Percentiles rank a stretch among this genome's conserved stretches.
Evolutionary conservation across 2,329 filamentous ascomycete genomes (phyloP).

Genomic region (Cladorrhinum sp.): DNA sequence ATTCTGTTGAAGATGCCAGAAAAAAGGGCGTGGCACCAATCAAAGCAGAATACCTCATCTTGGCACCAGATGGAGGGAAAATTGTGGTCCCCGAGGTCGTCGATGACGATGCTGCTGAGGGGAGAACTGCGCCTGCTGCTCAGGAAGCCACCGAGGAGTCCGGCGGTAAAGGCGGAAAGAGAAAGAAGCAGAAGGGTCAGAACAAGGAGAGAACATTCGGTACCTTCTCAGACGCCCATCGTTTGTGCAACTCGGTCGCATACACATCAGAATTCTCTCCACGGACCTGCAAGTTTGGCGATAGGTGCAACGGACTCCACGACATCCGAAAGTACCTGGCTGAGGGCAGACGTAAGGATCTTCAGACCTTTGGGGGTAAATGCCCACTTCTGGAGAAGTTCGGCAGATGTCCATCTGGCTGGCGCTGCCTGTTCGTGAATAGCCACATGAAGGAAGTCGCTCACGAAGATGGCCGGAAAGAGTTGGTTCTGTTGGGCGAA

Average conservation of each 20-base stretch:
- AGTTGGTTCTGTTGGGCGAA: constrained; percentile 66
- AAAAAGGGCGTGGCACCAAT: constrained; percentile 64
- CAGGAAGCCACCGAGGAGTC: constrained; percentile 27
- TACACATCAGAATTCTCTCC: constrained; percentile 79
- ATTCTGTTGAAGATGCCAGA: constrained; percentile 24
- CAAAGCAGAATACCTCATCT: constrained; percentile 62
- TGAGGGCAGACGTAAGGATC: constrained; percentile 75
- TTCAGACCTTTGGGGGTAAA: constrained; percentile 69
- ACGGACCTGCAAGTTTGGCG: constrained; percentile 70
- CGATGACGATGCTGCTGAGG: constrained; percentile 51
- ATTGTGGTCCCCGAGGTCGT: constrained; percentile 28
- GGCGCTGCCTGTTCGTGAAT: constrained; percentile 88
- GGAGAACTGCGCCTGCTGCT: constrained; percentile 31
- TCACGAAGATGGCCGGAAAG: constrained; percentile 74
- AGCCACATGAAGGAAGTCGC: constrained; percentile 83
- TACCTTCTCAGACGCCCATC: constrained; percentile 70
- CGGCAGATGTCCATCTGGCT: constrained; percentile 78
- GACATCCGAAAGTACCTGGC: constrained; percentile 81
- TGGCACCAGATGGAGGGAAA: constrained; percentile 30
- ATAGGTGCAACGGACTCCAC: constrained; percentile 78
- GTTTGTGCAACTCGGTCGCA: constrained; percentile 72
- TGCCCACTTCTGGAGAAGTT: constrained; percentile 79
- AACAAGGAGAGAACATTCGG: constrained; percentile 83
- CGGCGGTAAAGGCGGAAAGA: constrained; percentile 35
- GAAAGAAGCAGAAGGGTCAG: constrained; percentile 62